A percentile compares a stretch with the other conserved stretches of the same genome.
phyloP scores from a whole-genome alignment of 441 rosid genomes.

The Euphorbia schlechtendalii region DNA sequence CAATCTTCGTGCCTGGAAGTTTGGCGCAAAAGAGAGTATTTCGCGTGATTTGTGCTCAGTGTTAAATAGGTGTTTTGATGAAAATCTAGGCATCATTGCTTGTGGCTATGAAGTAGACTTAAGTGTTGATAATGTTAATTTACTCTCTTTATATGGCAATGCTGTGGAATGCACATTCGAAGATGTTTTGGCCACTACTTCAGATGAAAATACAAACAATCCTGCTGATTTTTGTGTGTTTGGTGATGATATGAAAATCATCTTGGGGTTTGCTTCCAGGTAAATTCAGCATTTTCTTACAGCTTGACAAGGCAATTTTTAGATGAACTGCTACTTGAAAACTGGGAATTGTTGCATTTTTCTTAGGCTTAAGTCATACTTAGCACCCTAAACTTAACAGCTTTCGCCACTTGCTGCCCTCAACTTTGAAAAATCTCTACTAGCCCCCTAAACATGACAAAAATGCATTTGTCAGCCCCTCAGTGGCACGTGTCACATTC shows the following conservation, averaged over 20 bases:
- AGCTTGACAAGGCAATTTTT: too few species aligned
- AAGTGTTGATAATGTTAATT: conserved; percentile 16
- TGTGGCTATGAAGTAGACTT: conserved; percentile 18
- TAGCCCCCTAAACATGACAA: too few species aligned
- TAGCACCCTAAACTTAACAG: too few species aligned
- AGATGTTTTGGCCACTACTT: conserved; percentile 19
- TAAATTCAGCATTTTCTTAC: too few species aligned
- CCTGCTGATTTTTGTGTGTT: conserved; percentile 4
- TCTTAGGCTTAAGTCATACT: not conserved
- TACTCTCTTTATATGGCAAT: conserved; percentile 30
- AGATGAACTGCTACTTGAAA: too few species aligned
- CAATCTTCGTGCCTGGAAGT: conserved; percentile 24
- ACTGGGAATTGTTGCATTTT: too few species aligned
- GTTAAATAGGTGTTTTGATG: conserved; percentile 27
- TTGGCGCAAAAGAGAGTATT: conserved; percentile 21
- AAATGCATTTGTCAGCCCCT: too few species aligned
- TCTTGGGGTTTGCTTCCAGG: conserved; percentile 38
- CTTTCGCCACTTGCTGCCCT: too few species aligned
- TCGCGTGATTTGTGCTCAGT: conserved; percentile 26
- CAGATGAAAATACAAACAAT: conserved; percentile 17
- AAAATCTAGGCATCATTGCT: conserved; percentile 20
- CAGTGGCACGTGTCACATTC: too few species aligned
- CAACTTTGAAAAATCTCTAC: too few species aligned
- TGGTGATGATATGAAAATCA: conserved; percentile 7
- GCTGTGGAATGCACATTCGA: conserved; percentile 32